Percentiles rank a stretch among this genome's conserved stretches.
phyloP scores from a whole-genome alignment of 2,329 filamentous ascomycete species.

The Penicillium sp. region DNA sequence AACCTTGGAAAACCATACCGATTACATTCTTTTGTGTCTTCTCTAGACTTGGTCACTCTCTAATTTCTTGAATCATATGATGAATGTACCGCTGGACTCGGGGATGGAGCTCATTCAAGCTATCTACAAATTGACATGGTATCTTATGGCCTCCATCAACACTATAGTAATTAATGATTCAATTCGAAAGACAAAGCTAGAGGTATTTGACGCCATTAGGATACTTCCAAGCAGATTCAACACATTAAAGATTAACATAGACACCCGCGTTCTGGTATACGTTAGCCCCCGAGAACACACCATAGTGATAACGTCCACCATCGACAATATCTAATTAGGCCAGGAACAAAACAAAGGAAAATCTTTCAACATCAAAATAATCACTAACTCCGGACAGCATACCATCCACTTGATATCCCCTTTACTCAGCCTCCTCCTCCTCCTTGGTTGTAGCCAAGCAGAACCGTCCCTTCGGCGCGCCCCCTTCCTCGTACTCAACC shows the following conservation, averaged over 20 bases:
- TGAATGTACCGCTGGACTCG: background rate
- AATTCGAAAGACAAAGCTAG: background rate
- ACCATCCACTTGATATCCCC: background rate
- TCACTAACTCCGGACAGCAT: background rate
- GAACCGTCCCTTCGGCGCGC: constrained; percentile 43
- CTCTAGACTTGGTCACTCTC: accelerated
- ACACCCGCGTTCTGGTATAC: background rate
- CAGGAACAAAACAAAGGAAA: background rate
- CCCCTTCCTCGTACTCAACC: constrained; percentile 49
- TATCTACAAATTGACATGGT: background rate
- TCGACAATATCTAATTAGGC: background rate
- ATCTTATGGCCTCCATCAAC: background rate
- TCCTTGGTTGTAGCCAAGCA: constrained; percentile 42
- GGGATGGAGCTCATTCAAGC: background rate
- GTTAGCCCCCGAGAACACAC: background rate
- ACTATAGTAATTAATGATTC: background rate
- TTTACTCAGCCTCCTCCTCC: constrained; percentile 43
- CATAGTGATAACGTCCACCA: background rate
- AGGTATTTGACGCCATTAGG: background rate
- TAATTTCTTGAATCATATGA: background rate
- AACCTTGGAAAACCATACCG: background rate
- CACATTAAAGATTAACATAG: background rate
- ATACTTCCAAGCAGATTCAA: background rate
- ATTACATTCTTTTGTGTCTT: too few species aligned
- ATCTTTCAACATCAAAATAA: background rate